Evolutionary conservation across 139 green algal species (phyloP), one percentile per base, ranked within the genome.

Genomic region (Tetradesmus obliquus): DNA sequence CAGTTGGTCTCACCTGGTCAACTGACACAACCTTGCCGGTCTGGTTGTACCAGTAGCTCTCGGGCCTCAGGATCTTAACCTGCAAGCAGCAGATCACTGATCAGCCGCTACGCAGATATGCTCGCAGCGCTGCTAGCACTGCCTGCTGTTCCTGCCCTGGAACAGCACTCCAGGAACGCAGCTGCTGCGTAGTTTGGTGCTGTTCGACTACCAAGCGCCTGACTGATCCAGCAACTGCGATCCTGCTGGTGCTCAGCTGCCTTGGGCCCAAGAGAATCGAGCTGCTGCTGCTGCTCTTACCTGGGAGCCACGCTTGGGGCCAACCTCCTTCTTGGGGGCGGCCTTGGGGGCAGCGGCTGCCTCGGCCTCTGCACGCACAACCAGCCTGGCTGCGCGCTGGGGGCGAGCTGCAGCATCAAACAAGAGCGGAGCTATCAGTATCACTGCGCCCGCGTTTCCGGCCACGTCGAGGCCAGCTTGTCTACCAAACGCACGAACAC

Each of bases 11-110:
- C 93, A 97, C 96, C 97, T 99, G 98, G 95, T 99, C 98, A 32
- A 99, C 98, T 71, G 97, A 99, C 32, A 99, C 97, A 5, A 99
- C 98, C 96, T 99, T 99, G 94, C 98, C 98, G 69, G 94, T 96
- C 93, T 99, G 96, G 90, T 99, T 98, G 98, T 97, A 99, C 98
- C 98, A 99, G 97, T 99, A 99, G 55, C 96, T 99, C 96, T 99
- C 98, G 24, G 98, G 98, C 82, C 98, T 96, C 83, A 99, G 94
- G 91, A 99, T 98, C 94, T 98, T 98, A 62, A 99, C 98, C 98
- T 99, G 79, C 53, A 7, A 57, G 24, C n/a, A 72, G 17, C 20
- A 15, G n/a, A 22, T 62, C 54, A 58, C 32, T 84, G n/a, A 71
- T 24, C 66, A 76, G 66, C 79, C 51, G 2, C 79, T n/a, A 45